These are phyloP conservation scores for Articulospora tetracladia DNA, from an alignment of 495 filamentous ascomycete species.

Conservation along the genomic window DNA sequence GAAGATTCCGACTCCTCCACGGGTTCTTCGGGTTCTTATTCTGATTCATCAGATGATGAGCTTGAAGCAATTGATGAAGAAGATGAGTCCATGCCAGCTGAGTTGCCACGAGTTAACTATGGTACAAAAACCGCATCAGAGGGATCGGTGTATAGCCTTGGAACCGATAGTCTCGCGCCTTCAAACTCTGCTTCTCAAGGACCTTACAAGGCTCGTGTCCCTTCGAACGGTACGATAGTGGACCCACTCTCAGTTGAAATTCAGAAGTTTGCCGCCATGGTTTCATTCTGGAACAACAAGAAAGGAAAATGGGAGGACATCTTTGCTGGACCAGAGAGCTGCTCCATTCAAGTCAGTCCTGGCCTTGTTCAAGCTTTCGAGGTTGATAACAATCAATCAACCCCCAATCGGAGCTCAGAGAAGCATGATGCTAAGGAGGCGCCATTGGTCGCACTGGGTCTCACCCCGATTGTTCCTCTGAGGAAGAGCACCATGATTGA, in stretches of 20 bases:
- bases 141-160: constrained; percentile 15
- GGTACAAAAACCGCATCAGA: constrained; percentile 10
- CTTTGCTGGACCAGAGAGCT: constrained; percentile 55
- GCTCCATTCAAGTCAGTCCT: constrained; percentile 75
- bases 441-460: constrained; percentile 72
- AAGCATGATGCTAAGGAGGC: constrained; percentile 22
- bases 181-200: constrained; percentile 76
- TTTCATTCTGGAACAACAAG: constrained; percentile 82
- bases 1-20: constrained; percentile 40
- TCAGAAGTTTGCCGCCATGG: constrained; percentile 64
- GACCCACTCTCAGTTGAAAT: constrained; percentile 11
- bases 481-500: constrained; percentile 87
- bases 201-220: constrained; percentile 49
- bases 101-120: constrained; percentile 5
- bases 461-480: constrained; percentile 85
- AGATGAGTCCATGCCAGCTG: constrained; percentile 25
- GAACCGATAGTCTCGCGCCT: constrained; percentile 57
- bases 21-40: constrained; percentile 25
- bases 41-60: constrained; percentile 45
- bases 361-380: constrained; percentile 84
- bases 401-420: not conserved
- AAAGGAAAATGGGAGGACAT: constrained; percentile 76
- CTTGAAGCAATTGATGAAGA: constrained; percentile 19
- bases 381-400: constrained; percentile 39
- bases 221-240: constrained; percentile 7